Conservation (phyloP, 208 protist species). For the Trypanosoma lewisi region DNA sequence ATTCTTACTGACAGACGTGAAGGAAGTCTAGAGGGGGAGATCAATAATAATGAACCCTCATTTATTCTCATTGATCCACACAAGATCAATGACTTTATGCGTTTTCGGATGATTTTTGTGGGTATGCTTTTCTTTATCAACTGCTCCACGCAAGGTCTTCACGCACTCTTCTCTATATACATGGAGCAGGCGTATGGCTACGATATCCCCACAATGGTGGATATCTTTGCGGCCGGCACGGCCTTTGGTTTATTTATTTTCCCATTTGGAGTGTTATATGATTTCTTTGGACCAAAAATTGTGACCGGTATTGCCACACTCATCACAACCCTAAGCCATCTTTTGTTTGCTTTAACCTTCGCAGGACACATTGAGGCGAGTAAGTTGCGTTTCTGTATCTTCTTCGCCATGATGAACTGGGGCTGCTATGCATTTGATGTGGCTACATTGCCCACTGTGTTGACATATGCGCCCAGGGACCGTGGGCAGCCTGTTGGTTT, state of each 20-base stretch:
- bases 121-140: slow-evolving; percentile 13
- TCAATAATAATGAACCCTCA: neutral
- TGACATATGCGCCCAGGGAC: slow-evolving; percentile 54
- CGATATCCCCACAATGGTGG: slow-evolving; percentile 9
- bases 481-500: slow-evolving; percentile 27
- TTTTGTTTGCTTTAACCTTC: slow-evolving; percentile 46
- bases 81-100: slow-evolving; percentile 14
- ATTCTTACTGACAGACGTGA: too few relatives aligned
- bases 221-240: slow-evolving; percentile 12
- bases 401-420: slow-evolving; percentile 50
- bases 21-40: neutral
- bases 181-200: slow-evolving; percentile 3
- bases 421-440: slow-evolving; percentile 52
- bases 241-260: slow-evolving; percentile 15
- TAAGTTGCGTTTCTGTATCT: slow-evolving; percentile 31
- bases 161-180: slow-evolving; percentile 1
- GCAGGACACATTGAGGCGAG: slow-evolving; percentile 28
- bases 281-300: slow-evolving; percentile 17
- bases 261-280: slow-evolving; percentile 20
- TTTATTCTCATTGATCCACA: slow-evolving; percentile 11
- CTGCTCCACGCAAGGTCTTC: neutral
- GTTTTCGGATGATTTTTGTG: slow-evolving; percentile 8
- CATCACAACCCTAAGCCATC: slow-evolving; percentile 19
- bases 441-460: slow-evolving; percentile 25
- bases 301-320: slow-evolving; percentile 8